These are phyloP conservation scores for Ophiocordyceps camponoti-leonardi DNA, from an alignment of 2,329 filamentous ascomycete genomes.

Conservation along the genomic window DNA sequence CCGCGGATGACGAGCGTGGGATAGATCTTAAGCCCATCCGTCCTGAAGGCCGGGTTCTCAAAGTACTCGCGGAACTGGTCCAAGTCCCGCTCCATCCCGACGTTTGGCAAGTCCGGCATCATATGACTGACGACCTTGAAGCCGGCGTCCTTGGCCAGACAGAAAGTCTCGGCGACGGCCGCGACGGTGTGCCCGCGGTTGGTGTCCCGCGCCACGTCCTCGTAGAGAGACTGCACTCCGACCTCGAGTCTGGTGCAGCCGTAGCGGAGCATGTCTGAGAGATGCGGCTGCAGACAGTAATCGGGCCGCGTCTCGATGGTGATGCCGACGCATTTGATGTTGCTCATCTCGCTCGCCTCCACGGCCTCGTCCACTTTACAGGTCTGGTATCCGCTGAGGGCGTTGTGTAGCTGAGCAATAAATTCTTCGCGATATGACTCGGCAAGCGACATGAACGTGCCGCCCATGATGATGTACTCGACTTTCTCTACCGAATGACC, in stretches of 20 bases:
- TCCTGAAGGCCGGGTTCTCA: conserved; percentile 87
- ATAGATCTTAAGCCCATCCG: conserved; percentile 95
- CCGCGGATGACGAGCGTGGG: conserved; percentile 93
- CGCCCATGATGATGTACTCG: conserved; percentile 99
- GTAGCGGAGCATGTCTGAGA: conserved; percentile 93
- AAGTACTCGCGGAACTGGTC: conserved; percentile 98
- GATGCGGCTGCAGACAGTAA: conserved; percentile 89
- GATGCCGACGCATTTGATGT: conserved; percentile 93
- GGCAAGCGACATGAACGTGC: conserved; percentile 94
- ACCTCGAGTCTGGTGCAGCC: conserved; percentile 90
- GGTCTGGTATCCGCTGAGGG: conserved; percentile 87
- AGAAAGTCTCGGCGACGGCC: conserved; percentile 90
- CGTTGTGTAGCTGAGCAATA: conserved; percentile 91
- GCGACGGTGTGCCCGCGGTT: conserved; percentile 94
- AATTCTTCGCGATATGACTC: conserved; percentile 84
- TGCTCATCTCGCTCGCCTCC: conserved; percentile 86
- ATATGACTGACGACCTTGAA: conserved; percentile 99
- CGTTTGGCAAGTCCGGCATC: conserved; percentile 98
- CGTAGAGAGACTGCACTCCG: conserved; percentile 91
- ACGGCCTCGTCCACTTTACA: conserved; percentile 92
- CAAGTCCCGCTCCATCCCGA: conserved; percentile 93
- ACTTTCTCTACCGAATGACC: conserved; percentile 98
- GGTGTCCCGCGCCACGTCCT: conserved; percentile 95
- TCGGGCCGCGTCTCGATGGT: conserved; percentile 96
- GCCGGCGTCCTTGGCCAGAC: conserved; percentile 89